Evolutionary conservation across 2,329 filamentous ascomycete genomes (phyloP).

Genomic region (Trichoderma sp.): DNA sequence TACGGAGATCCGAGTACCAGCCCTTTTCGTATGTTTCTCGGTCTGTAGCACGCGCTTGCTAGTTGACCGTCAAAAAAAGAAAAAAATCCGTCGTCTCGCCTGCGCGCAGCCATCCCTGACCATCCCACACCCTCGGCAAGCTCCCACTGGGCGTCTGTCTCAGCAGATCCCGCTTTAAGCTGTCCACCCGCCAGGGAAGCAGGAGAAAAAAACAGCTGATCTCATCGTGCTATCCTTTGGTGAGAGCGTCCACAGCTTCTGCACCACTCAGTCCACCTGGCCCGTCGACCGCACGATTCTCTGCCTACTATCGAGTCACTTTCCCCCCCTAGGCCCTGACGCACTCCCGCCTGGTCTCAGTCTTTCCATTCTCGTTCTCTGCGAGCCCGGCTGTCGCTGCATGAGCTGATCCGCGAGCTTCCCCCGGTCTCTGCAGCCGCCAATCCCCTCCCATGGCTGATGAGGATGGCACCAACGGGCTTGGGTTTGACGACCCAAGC

Average conservation of each 20-base stretch:
- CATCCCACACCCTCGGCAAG: conserved; percentile 11
- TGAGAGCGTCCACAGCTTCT: conserved; percentile 15
- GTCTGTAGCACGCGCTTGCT: neutral
- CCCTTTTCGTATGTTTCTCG: neutral
- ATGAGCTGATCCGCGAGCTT: conserved; percentile 18
- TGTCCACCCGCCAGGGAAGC: conserved; percentile 1
- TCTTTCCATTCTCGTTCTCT: conserved; percentile 8
- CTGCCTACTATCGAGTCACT: conserved; percentile 14
- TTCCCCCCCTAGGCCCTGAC: conserved; percentile 7
- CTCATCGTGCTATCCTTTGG: conserved; percentile 6
- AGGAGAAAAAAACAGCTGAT: conserved; percentile 18
- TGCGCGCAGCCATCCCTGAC: conserved; percentile 8
- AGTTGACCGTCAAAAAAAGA: neutral
- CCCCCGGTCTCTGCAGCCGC: conserved; percentile 15
- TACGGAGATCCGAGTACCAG: neutral
- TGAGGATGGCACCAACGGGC: conserved; percentile 40
- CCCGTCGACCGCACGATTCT: conserved; percentile 8
- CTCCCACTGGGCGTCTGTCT: conserved; percentile 13
- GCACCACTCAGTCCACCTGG: conserved; percentile 16
- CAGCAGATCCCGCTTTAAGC: conserved; percentile 15
- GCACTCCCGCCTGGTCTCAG: conserved; percentile 10
- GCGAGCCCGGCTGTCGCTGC: conserved; percentile 9
- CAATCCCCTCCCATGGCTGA: conserved; percentile 35
- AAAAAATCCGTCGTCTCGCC: neutral
- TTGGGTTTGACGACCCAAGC: conserved; percentile 44